phyloP scores from a whole-genome alignment of 345 rosid genomes.

The Melastoma malabathricum region DNA sequence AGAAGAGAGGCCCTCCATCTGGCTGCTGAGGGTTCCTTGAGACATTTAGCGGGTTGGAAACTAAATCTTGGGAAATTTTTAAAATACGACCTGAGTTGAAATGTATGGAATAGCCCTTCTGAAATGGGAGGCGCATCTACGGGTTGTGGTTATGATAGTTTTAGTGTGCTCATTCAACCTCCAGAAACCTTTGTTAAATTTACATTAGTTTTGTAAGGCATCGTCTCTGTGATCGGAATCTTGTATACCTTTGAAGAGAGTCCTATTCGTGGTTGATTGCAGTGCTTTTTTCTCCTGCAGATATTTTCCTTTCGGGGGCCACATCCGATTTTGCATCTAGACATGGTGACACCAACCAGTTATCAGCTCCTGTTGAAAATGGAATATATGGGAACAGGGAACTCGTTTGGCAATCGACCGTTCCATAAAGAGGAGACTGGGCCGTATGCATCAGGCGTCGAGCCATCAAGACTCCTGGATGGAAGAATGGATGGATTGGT shows the following conservation, averaged over 20 bases:
- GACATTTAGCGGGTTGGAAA: constrained; percentile 58
- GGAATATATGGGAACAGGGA: constrained; percentile 35
- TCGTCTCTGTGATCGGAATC: no score
- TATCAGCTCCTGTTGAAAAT: constrained; percentile 33
- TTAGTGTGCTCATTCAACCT: no score
- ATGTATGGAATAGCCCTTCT: no score
- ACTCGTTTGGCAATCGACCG: constrained; percentile 33
- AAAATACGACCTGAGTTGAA: not conserved
- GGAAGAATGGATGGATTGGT: constrained; percentile 56
- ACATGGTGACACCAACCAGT: constrained; percentile 43
- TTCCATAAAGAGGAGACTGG: constrained; percentile 39
- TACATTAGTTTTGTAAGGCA: not conserved
- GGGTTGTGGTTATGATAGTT: no score
- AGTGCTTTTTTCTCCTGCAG: constrained; percentile 25
- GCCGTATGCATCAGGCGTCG: constrained; percentile 34
- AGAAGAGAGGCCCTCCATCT: constrained; percentile 71
- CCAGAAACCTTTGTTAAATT: not conserved
- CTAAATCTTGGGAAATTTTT: constrained; percentile 3
- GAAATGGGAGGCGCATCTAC: no score
- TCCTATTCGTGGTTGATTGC: no score
- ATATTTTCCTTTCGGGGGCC: constrained; percentile 32
- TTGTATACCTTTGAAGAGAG: no score
- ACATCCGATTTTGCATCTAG: constrained; percentile 46
- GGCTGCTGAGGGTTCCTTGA: constrained; percentile 75
- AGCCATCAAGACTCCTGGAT: constrained; percentile 47